Evolutionary conservation across 2,329 filamentous ascomycete species (phyloP), one percentile per base, ranked within the genome.

Genomic region (Cordyceps pruinosa): DNA sequence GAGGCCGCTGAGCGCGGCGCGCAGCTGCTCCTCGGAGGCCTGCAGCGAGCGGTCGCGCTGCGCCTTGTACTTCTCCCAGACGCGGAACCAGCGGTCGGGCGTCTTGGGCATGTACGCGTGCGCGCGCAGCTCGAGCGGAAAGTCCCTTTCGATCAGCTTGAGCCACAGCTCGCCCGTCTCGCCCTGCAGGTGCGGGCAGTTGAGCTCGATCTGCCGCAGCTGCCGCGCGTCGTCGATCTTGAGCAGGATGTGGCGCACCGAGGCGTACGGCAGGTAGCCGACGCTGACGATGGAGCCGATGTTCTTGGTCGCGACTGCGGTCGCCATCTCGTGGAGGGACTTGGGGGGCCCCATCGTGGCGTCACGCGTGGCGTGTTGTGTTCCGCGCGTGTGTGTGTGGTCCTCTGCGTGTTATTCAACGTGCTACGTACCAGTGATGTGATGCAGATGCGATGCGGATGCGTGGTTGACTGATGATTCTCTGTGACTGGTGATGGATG

Each of bases 161-260:
- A 84, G 73, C 93, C 93, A 97, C 60, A 93, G 75, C 64, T 91
- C 87, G 21, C 75, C 79, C 39, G 85, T 85, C 57, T 88, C 77
- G 37, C 84, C 83, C 60, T 82, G 77, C 52, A 97, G 79, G 61
- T 96, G 89, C 0, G 90, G 89, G 5, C 86, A 92, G 66, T 85
- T 84, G 51, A 79, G 60, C 72, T 97, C 92, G 58, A 97, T 80
- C 57, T 79, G 67, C 65, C 83, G 86, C 32, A 97, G 83, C 69
- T 96, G 91, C 45, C 80, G 73, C 1, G 91, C 85, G 61, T 81
- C 87, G 55, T 88, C 84, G 57, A 97, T 75, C 58, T 85, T 86
- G 52, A 81, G 66, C 32, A 97, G 82, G 41, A 97, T 81, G 1
- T 83, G 80, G 8, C 80, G 77, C 52, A 89, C 80, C 7, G 66